phyloP scores from a whole-genome alignment of 306 rosid species.

The Vigna radiata region DNA sequence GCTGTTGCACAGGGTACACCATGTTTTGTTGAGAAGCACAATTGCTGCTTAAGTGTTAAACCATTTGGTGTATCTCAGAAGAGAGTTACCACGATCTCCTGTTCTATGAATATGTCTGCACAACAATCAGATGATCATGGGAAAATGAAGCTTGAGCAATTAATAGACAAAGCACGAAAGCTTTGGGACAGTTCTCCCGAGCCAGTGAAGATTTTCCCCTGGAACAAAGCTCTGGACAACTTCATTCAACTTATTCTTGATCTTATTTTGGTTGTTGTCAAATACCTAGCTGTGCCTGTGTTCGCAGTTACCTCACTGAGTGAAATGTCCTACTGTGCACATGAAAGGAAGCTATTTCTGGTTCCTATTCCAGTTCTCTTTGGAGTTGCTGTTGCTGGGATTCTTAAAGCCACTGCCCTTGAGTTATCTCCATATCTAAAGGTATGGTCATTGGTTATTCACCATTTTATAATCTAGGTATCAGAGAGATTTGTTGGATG shows the following conservation, averaged over 20 bases:
- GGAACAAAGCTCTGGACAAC: constrained; percentile 71
- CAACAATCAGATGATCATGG: constrained; percentile 66
- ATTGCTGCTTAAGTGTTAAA: constrained; percentile 45
- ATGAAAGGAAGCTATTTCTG: constrained; percentile 68
- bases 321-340: constrained; percentile 92
- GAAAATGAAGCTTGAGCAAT: constrained; percentile 52
- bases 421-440: constrained; percentile 72
- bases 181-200: constrained; percentile 86
- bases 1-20: constrained; percentile 48
- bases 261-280: constrained; percentile 69
- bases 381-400: constrained; percentile 78
- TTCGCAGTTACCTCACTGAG: constrained; percentile 72
- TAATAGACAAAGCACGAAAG: constrained; percentile 54
- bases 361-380: constrained; percentile 71
- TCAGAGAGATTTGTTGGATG: constrained; percentile 26
- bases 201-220: constrained; percentile 84
- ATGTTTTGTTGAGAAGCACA: constrained; percentile 36
- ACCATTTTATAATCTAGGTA: constrained; percentile 22
- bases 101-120: constrained; percentile 74
- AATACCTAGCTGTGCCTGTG: constrained; percentile 74
- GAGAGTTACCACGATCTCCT: constrained; percentile 45
- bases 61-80: constrained; percentile 47
- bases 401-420: constrained; percentile 65
- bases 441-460: constrained; percentile 53
- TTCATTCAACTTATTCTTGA: constrained; percentile 76